Base-by-base conservation (phyloP, 2,329 filamentous ascomycete genomes). In the Fusarium sp. region DNA sequence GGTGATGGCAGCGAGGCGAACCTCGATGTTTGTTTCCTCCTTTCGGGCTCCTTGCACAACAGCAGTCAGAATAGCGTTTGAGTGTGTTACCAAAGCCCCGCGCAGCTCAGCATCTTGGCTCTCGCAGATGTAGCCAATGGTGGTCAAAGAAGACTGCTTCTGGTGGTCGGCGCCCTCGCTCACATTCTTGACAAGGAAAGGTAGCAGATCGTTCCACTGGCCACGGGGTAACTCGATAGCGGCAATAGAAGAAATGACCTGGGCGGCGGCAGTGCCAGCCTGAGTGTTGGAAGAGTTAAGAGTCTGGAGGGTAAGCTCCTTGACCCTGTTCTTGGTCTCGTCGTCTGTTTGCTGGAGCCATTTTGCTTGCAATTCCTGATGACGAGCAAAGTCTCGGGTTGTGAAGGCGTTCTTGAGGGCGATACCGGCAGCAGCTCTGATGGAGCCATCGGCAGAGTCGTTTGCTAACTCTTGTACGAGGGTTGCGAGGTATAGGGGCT, bases 41-140 rank as follows among this genome's bases (percentile, higher is more conserved):
- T 98, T 98, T 79, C 96, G 92, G 70, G 96, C 96, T 80, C 96
- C 96, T 85, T 98, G 96, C 13, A 99, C 96, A 71, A 99, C 96
- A 71, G 96, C 96, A 20, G 96, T 99, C 80, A 99, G 87, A 84
- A 99, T 99, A 76, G 96, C 95, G 83, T 99, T 99, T 76, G 96
- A 98, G 86, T 98, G 95, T 76, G 92, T 88, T 75, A 93, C 88
- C 79, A 98, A 85, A 82, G 93, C 92, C 72, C 93, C 90, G 75
- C 96, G 90, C 58, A 99, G 90, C 70, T 98, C 95, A 55, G 90
- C 81, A 81, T 99, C 96, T 80, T 97, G 94, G 78, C 93, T 96
- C 84, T 99, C 96, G 88, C 96, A 99, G 79, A 99, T 96, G 86
- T 96, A 99, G 78, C 96, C 96, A 83, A 99, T 98, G n/a, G 96